Percentiles rank a stretch among this genome's conserved stretches.
Evolutionary conservation across 2,329 filamentous ascomycete species (phyloP).

Genomic region (Macrophomina pseudophaseolina): DNA sequence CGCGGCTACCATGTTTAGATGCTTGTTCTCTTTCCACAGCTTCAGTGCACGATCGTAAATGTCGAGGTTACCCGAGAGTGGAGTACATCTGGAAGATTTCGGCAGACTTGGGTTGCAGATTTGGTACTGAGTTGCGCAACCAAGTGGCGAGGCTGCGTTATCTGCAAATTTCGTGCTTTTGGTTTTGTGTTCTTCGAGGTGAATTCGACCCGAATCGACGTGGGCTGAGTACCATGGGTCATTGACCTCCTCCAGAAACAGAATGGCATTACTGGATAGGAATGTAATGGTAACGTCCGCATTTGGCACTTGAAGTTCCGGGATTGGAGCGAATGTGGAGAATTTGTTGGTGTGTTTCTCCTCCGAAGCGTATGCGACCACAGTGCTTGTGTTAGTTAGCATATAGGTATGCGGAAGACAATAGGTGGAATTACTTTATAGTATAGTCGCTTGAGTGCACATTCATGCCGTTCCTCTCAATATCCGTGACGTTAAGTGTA

Average conservation of each 20-base stretch:
- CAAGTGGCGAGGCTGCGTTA: conserved; percentile 20
- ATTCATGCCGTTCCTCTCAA: too few species aligned
- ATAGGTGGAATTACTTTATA: too few species aligned
- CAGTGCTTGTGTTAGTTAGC: not conserved
- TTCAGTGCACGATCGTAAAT: too few species aligned
- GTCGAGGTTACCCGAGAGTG: too few species aligned
- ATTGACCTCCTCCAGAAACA: conserved; percentile 28
- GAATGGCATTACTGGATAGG: conserved; percentile 35
- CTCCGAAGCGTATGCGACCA: not conserved
- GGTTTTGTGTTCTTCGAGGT: too few species aligned
- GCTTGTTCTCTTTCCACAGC: too few species aligned
- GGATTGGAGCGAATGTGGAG: not conserved
- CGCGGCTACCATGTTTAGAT: too few species aligned
- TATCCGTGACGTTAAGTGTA: too few species aligned
- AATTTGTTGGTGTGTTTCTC: not conserved
- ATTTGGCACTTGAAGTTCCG: not conserved
- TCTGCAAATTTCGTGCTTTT: not conserved
- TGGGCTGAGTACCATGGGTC: not conserved
- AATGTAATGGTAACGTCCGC: conserved; percentile 30
- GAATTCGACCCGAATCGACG: not conserved
- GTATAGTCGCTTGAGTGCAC: too few species aligned
- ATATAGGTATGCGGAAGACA: too few species aligned
- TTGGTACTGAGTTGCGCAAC: conserved; percentile 18
- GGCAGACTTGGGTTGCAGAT: conserved; percentile 29
- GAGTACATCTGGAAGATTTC: too few species aligned